A percentile compares a stretch with the other conserved stretches of the same genome.
Conservation (phyloP, 75 land plant genomes). For the Pinus taeda region DNA sequence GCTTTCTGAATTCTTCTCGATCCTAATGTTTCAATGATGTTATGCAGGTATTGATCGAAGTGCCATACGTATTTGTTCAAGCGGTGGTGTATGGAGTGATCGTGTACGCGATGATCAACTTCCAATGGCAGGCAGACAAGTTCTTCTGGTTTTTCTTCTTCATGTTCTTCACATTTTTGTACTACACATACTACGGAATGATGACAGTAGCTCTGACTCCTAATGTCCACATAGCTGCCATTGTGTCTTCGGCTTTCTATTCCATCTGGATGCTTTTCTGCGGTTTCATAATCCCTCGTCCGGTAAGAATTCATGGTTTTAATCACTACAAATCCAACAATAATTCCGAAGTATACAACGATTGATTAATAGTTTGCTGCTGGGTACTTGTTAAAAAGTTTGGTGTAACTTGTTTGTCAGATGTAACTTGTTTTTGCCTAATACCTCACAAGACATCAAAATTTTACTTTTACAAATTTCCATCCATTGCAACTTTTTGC, state of each 20-base stretch:
- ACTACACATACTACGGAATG: conserved; percentile 53
- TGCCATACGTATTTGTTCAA: conserved; percentile 37
- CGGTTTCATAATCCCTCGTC: conserved; percentile 35
- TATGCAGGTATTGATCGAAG: conserved; percentile 47
- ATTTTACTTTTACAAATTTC: too few relatives aligned
- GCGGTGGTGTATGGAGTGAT: conserved; percentile 19
- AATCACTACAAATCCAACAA: too few relatives aligned
- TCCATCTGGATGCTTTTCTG: conserved; percentile 35
- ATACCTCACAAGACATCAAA: too few relatives aligned
- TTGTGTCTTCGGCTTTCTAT: conserved; percentile 37
- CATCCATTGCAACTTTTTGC: too few relatives aligned
- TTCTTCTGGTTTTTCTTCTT: conserved; percentile 41
- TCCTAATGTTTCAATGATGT: too few relatives aligned
- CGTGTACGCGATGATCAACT: conserved; percentile 36
- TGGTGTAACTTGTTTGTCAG: too few relatives aligned
- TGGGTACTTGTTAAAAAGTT: too few relatives aligned
- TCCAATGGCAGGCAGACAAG: conserved; percentile 31
- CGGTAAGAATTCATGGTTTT: conserved; percentile 17
- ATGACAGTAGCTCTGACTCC: conserved; percentile 41
- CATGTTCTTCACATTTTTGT: conserved; percentile 39
- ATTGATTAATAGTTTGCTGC: too few relatives aligned
- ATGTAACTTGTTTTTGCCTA: too few relatives aligned
- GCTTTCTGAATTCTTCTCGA: too few relatives aligned
- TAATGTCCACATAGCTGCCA: conserved; percentile 30
- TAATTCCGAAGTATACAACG: too few relatives aligned